Evolutionary conservation across 371 early-diverging fungal genomes (phyloP).

Genomic region (Circinella minor): DNA sequence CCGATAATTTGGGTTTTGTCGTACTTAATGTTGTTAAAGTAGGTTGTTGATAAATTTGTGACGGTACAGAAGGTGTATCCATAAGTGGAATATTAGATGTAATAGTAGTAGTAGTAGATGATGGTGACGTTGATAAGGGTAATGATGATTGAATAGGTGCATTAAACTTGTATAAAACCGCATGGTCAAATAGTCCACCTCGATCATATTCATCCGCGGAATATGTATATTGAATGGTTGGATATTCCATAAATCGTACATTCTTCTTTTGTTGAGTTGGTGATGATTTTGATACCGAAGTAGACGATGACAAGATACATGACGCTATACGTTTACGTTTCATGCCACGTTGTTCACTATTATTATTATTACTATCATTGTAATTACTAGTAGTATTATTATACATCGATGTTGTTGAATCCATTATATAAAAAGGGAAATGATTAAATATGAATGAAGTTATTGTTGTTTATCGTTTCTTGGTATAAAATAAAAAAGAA

Average conservation of each 20-base stretch:
- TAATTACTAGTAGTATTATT: neutral
- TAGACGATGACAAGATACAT: neutral
- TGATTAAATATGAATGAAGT: too few species aligned
- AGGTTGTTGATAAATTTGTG: too few species aligned
- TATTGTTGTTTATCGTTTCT: too few species aligned
- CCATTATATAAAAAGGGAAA: neutral
- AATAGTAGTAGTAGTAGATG: neutral
- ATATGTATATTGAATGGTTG: conserved; percentile 18
- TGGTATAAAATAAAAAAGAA: too few species aligned
- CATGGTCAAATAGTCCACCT: conserved; percentile 8
- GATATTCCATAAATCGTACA: conserved; percentile 14
- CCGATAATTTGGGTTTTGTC: conserved; percentile 20
- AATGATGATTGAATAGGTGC: neutral
- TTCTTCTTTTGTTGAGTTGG: conserved; percentile 2
- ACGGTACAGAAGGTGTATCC: too few species aligned
- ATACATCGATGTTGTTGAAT: neutral
- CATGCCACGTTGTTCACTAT: conserved; percentile 17
- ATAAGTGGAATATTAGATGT: too few species aligned
- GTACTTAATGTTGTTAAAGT: neutral
- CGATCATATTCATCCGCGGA: conserved; percentile 24
- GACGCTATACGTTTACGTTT: conserved; percentile 21
- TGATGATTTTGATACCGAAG: neutral
- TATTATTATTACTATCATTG: neutral
- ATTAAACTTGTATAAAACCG: conserved; percentile 21
- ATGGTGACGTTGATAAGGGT: neutral